phyloP scores from a whole-genome alignment of 1,284 basidiomycete genomes.

The Coniferiporia sulphurascens region DNA sequence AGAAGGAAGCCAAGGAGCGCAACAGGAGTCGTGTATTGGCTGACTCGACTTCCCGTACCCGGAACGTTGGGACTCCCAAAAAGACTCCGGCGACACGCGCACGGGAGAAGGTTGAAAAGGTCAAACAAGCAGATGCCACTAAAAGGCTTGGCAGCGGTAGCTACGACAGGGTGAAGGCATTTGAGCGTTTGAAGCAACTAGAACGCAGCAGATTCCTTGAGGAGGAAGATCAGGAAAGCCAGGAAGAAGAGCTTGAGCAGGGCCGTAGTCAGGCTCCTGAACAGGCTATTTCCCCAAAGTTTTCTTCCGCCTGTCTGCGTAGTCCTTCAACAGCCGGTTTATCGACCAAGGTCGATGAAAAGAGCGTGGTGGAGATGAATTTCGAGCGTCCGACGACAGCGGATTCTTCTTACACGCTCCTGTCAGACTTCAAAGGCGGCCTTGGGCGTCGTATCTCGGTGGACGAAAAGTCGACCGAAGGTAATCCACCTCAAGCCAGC shows the following conservation, averaged over 20 bases:
- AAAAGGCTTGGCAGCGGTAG: constrained; percentile 16
- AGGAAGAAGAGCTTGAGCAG: constrained; percentile 4
- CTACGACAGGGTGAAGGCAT: constrained; percentile 18
- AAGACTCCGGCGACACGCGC: neutral
- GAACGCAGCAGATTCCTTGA: constrained; percentile 28
- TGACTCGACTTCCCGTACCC: constrained; percentile 15
- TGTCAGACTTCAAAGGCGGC: constrained; percentile 9
- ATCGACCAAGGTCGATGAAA: constrained; percentile 10
- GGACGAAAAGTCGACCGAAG: neutral
- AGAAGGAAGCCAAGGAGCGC: constrained; percentile 5
- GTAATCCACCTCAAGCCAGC: neutral
- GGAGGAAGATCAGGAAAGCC: constrained; percentile 25
- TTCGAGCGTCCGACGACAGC: constrained; percentile 5
- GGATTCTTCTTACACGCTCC: constrained; percentile 8
- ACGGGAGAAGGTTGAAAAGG: neutral
- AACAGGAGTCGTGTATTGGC: constrained; percentile 14
- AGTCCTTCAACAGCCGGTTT: constrained; percentile 2
- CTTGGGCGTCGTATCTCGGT: constrained; percentile 1
- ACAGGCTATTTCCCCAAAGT: neutral
- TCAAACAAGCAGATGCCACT: neutral
- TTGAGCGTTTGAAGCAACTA: constrained; percentile 38
- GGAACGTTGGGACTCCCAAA: constrained; percentile 7
- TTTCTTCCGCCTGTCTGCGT: constrained; percentile 5
- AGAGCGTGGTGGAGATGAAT: neutral
- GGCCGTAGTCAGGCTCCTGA: neutral